A percentile compares a stretch with the other conserved stretches of the same genome.
These are phyloP conservation scores for Ogataea paraovalis DNA, from an alignment of 805 yeast species.

Conservation along the genomic window DNA sequence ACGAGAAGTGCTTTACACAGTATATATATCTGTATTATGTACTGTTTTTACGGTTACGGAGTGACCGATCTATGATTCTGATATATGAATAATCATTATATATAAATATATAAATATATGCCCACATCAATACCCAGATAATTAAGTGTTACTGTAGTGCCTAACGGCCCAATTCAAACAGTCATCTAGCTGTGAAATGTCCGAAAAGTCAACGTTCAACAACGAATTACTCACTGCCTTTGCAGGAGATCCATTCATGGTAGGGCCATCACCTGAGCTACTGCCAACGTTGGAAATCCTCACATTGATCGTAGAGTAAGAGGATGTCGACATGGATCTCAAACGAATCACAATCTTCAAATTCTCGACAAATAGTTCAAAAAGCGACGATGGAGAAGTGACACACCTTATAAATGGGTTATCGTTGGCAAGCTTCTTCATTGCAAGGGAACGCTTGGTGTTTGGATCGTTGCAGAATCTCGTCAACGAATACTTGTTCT, in stretches of 20 bases:
- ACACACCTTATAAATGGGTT: constrained; percentile 23
- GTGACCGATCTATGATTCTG: too few species aligned
- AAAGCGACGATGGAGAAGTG: constrained; percentile 20
- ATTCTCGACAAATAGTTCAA: constrained; percentile 10
- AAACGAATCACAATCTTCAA: constrained; percentile 13
- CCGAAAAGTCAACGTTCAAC: constrained; percentile 45
- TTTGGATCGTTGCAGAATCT: constrained; percentile 21
- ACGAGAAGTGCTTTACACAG: too few species aligned
- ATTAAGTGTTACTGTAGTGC: not conserved
- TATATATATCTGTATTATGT: too few species aligned
- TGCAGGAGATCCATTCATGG: constrained; percentile 6
- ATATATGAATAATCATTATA: too few species aligned
- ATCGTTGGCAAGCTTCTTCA: constrained; percentile 1
- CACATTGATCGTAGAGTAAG: constrained; percentile 16
- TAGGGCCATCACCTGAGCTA: constrained; percentile 15
- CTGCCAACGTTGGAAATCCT: constrained; percentile 6
- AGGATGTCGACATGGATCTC: constrained; percentile 11
- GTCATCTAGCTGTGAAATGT: constrained; percentile 49
- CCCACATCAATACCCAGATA: not conserved
- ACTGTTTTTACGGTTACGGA: too few species aligned
- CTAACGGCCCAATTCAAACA: constrained; percentile 52
- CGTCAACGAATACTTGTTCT: constrained; percentile 11
- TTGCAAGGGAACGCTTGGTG: not conserved
- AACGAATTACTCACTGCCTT: constrained; percentile 24
- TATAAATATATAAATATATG: too few species aligned